These are phyloP conservation scores for Rhynchosporium secalis DNA, from an alignment of 2,329 filamentous ascomycete genomes.

Conservation along the genomic window DNA sequence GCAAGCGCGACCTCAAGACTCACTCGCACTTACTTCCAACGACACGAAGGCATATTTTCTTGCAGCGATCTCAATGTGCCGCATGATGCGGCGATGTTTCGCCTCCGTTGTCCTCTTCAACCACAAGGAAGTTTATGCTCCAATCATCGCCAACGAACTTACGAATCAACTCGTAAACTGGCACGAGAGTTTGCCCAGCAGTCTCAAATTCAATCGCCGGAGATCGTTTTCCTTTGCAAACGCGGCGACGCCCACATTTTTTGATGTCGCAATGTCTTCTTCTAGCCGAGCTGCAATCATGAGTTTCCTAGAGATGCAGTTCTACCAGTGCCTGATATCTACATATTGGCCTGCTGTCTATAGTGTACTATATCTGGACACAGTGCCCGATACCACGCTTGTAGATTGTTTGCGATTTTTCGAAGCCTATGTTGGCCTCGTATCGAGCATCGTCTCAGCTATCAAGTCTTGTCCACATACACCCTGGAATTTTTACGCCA, in stretches of 20 bases:
- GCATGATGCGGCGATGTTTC: conserved; percentile 40
- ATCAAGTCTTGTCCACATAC: background rate
- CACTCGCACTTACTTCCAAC: conserved; percentile 8
- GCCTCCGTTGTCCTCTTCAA: conserved; percentile 31
- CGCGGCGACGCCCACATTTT: background rate
- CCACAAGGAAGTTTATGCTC: conserved; percentile 33
- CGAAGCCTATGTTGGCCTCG: conserved; percentile 18
- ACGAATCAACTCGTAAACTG: conserved; percentile 41
- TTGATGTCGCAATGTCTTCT: background rate
- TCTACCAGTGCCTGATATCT: conserved; percentile 36
- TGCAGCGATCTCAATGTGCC: conserved; percentile 41
- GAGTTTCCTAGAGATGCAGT: conserved; percentile 34
- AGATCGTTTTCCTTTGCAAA: background rate
- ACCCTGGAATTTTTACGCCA: conserved; percentile 6
- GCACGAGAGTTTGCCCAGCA: conserved; percentile 39
- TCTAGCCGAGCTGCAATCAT: conserved; percentile 14
- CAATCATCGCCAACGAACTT: conserved; percentile 39
- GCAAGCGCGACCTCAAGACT: background rate
- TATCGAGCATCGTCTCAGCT: background rate
- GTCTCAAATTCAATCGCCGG: conserved; percentile 36
- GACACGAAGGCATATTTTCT: conserved; percentile 36
- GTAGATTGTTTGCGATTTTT: conserved; percentile 20
- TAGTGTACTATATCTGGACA: conserved; percentile 17
- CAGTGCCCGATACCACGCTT: background rate
- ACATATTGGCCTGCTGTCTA: conserved; percentile 40